These are phyloP conservation scores for Coemansia sp. DNA, from an alignment of 371 early-diverging fungal species.

Conservation along the genomic window DNA sequence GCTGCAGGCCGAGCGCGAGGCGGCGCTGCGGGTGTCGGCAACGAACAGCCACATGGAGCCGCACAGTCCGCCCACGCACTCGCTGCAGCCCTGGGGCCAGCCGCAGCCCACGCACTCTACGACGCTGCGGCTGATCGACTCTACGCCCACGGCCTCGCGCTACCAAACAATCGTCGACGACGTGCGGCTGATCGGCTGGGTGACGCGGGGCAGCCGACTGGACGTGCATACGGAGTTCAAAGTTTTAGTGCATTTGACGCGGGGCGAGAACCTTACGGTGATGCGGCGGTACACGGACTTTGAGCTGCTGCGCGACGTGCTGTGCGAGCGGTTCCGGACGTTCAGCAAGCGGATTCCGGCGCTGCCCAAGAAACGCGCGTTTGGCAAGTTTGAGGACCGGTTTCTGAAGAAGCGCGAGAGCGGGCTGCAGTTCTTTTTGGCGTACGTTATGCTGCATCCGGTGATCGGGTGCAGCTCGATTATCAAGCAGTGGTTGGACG, in stretches of 20 bases:
- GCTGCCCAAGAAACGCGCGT: slow-evolving; percentile 40
- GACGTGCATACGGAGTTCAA: slow-evolving; percentile 48
- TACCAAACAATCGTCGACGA: slow-evolving; percentile 32
- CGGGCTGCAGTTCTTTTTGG: slow-evolving; percentile 48
- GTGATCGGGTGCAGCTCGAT: slow-evolving; percentile 46
- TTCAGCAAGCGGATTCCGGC: slow-evolving; percentile 44
- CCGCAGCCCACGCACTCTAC: neutral
- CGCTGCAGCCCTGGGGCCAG: neutral
- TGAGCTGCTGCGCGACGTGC: slow-evolving; percentile 30
- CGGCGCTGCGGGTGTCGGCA: neutral
- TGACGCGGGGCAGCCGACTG: slow-evolving; percentile 37
- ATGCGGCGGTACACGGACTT: slow-evolving; percentile 49
- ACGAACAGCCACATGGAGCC: neutral
- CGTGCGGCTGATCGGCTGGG: slow-evolving; percentile 48
- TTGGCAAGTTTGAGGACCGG: slow-evolving; percentile 48
- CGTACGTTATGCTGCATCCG: slow-evolving; percentile 48
- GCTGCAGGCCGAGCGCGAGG: slow-evolving; percentile 36
- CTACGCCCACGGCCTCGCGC: neutral
- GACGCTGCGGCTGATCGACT: neutral
- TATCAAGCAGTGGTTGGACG: slow-evolving; percentile 40
- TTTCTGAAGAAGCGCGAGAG: slow-evolving; percentile 46
- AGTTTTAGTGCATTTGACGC: slow-evolving; percentile 27
- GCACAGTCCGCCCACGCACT: neutral
- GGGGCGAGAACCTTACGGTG: slow-evolving; percentile 35
- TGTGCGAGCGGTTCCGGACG: slow-evolving; percentile 28